Conservation (phyloP, 1,139 yeast genomes). For the Diutina neorugosa region DNA sequence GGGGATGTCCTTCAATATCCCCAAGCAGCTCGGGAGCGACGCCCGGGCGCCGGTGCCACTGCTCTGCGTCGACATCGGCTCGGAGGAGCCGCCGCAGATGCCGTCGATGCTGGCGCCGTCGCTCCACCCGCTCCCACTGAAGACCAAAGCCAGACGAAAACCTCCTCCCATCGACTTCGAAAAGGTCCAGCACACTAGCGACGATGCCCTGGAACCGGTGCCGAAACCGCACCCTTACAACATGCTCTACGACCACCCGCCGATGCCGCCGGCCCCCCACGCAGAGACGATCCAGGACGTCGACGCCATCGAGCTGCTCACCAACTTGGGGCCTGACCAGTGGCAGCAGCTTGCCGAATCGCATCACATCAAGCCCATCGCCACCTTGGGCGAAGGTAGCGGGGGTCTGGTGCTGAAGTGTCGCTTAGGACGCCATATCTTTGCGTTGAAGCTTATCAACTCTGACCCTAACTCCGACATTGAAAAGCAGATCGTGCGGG, state of each 20-base stretch:
- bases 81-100: neutral
- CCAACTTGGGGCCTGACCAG: slow-evolving; percentile 52
- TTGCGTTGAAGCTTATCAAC: slow-evolving; percentile 77
- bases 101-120: neutral
- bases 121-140: neutral
- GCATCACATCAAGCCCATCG: slow-evolving; percentile 48
- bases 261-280: neutral
- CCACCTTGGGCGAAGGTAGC: slow-evolving; percentile 82
- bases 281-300: neutral
- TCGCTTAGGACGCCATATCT: slow-evolving; percentile 42
- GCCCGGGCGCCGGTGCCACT: neutral
- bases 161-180: slow-evolving; percentile 3
- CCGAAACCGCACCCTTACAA: slow-evolving; percentile 3
- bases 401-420: slow-evolving; percentile 89
- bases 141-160: neutral
- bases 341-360: slow-evolving; percentile 59
- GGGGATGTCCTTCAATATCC: slow-evolving; percentile 2
- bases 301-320: neutral
- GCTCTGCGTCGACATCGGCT: neutral
- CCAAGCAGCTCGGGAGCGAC: neutral
- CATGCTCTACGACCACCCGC: slow-evolving; percentile 1
- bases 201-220: neutral
- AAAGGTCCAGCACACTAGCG: neutral
- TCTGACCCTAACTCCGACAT: slow-evolving; percentile 76
- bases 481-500: slow-evolving; percentile 75